These are phyloP conservation scores for Metschnikowia arizonensis DNA, from an alignment of 805 yeast genomes.

Conservation along the genomic window DNA sequence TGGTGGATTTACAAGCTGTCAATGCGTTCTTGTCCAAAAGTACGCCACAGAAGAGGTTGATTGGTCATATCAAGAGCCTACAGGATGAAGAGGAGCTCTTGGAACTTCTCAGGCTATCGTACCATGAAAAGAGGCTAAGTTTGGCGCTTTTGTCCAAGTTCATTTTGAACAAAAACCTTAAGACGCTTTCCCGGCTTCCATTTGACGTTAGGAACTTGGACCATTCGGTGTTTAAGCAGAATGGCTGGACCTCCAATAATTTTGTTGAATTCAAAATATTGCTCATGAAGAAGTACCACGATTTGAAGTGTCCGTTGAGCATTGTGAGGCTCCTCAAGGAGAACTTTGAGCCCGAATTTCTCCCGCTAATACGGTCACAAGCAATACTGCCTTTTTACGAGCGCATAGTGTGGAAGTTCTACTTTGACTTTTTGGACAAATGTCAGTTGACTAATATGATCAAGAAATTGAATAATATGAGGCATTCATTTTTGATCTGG, in stretches of 20 bases:
- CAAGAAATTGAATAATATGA: constrained; percentile 18
- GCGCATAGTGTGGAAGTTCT: constrained; percentile 39
- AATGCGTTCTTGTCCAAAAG: constrained; percentile 6
- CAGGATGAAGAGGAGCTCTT: constrained; percentile 19
- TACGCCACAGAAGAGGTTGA: constrained; percentile 16
- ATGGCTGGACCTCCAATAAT: constrained; percentile 21
- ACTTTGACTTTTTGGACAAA: constrained; percentile 30
- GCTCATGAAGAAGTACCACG: constrained; percentile 35
- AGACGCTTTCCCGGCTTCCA: constrained; percentile 15
- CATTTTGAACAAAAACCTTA: constrained; percentile 24
- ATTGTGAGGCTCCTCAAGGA: constrained; percentile 28
- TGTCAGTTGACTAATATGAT: constrained; percentile 25
- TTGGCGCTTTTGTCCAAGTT: constrained; percentile 25
- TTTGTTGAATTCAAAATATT: constrained; percentile 29
- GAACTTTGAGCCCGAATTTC: constrained; percentile 24
- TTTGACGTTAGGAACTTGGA: constrained; percentile 21
- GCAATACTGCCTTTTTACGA: constrained; percentile 35
- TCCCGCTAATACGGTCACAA: constrained; percentile 21
- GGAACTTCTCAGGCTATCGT: constrained; percentile 23
- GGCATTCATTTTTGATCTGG: constrained; percentile 36
- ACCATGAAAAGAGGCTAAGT: constrained; percentile 25
- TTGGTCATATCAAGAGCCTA: constrained; percentile 18
- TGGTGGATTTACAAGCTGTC: constrained; percentile 24
- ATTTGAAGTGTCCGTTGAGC: constrained; percentile 28
- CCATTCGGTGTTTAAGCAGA: constrained; percentile 18